These are phyloP conservation scores for Penicillium sp. DNA, from an alignment of 2,329 filamentous ascomycete species.

Conservation along the genomic window DNA sequence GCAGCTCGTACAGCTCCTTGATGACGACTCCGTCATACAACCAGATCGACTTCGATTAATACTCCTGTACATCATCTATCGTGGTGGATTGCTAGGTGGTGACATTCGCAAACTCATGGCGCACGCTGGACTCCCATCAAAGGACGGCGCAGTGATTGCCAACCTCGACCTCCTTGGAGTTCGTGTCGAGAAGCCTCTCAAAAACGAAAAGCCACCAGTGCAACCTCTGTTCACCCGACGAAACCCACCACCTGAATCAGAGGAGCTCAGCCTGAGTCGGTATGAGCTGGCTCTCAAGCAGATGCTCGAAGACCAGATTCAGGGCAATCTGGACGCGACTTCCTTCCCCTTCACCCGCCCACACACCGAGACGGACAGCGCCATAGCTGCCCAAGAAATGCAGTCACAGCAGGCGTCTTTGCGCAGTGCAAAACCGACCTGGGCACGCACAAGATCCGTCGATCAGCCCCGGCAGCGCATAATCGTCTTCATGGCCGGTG, in stretches of 20 bases:
- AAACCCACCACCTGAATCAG: conserved; percentile 47
- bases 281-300: conserved; percentile 73
- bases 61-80: conserved; percentile 74
- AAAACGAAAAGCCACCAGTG: conserved; percentile 61
- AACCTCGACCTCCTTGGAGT: conserved; percentile 75
- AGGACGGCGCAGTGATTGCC: conserved; percentile 62
- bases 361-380: conserved; percentile 44
- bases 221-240: conserved; percentile 66
- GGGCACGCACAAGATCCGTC: conserved; percentile 71
- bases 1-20: conserved; percentile 74
- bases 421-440: conserved; percentile 84
- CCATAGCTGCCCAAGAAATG: conserved; percentile 41
- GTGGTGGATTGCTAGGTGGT: conserved; percentile 71
- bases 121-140: conserved; percentile 67
- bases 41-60: conserved; percentile 76
- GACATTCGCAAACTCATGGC: conserved; percentile 77
- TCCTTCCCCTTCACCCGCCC: conserved; percentile 66
- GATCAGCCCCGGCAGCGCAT: conserved; percentile 80
- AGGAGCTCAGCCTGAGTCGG: conserved; percentile 78
- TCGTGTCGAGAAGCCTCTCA: conserved; percentile 61
- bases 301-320: conserved; percentile 67
- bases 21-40: conserved; percentile 65
- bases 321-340: conserved; percentile 57
- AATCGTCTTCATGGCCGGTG: conserved; percentile 89
- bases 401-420: conserved; percentile 60